Conservation (phyloP, 495 filamentous ascomycete species). For the Pseudotulostoma volvatum region DNA sequence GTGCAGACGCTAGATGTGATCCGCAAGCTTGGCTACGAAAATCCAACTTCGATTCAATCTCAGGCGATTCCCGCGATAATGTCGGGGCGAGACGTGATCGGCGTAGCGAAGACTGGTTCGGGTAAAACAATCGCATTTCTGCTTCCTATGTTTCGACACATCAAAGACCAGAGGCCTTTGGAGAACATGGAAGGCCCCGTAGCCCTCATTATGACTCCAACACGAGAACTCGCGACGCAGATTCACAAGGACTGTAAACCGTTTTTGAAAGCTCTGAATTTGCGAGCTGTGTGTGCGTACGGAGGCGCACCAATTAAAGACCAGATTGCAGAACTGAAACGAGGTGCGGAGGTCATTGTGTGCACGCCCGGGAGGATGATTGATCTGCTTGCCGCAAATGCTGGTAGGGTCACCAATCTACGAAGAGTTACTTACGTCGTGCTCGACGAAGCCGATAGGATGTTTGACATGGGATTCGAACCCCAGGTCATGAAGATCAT, state of each 20-base stretch:
- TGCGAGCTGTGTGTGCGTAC: conserved; percentile 91
- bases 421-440: conserved; percentile 82
- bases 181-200: conserved; percentile 65
- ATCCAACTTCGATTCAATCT: conserved; percentile 82
- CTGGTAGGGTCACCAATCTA: conserved; percentile 80
- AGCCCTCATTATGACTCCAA: conserved; percentile 74
- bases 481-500: conserved; percentile 97
- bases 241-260: conserved; percentile 90
- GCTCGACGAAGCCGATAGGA: conserved; percentile 92
- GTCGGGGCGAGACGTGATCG: conserved; percentile 92
- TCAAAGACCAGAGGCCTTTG: conserved; percentile 83
- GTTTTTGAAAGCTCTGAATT: conserved; percentile 73
- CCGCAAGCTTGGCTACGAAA: conserved; percentile 65
- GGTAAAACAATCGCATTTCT: conserved; percentile 95
- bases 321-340: conserved; percentile 90
- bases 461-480: conserved; percentile 99
- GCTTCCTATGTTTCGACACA: conserved; percentile 92
- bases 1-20: conserved; percentile 82
- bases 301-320: conserved; percentile 95
- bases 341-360: conserved; percentile 87
- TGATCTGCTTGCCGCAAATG: conserved; percentile 83
- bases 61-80: conserved; percentile 92
- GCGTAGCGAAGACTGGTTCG: conserved; percentile 96
- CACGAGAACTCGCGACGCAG: conserved; percentile 85
- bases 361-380: conserved; percentile 96